Evolutionary conservation across 257 asterid species (phyloP).

Genomic region (Lycium ferocissimum): DNA sequence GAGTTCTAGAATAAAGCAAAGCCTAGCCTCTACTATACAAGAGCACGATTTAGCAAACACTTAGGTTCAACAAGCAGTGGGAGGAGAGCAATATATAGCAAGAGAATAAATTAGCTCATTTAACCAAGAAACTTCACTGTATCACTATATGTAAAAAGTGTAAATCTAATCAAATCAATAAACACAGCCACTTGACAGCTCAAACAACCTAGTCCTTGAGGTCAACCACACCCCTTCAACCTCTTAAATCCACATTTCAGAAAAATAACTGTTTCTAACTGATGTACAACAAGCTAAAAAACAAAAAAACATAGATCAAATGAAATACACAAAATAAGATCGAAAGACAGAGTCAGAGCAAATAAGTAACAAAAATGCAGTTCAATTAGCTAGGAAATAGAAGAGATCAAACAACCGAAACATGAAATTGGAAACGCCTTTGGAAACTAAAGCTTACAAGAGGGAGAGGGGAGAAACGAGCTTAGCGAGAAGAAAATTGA

Average conservation of each 20-base stretch:
- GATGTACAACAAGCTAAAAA: slow-evolving; percentile 9
- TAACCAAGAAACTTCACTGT: background rate
- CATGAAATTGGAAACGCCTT: slow-evolving; percentile 2
- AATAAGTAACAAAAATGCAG: background rate
- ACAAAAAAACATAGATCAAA: background rate
- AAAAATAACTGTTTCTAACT: background rate
- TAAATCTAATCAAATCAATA: background rate
- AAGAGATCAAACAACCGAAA: slow-evolving; percentile 34
- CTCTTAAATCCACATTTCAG: slow-evolving; percentile 13
- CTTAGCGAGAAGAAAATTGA: slow-evolving; percentile 23
- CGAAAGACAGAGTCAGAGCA: slow-evolving; percentile 6
- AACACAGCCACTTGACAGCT: background rate
- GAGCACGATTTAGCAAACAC: background rate
- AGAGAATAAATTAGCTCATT: background rate
- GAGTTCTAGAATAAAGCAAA: background rate
- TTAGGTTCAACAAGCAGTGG: background rate
- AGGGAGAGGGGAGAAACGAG: slow-evolving; percentile 27
- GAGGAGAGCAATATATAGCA: background rate
- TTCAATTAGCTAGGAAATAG: slow-evolving; percentile 41
- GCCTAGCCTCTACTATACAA: background rate
- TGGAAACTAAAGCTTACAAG: slow-evolving; percentile 51
- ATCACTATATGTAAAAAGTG: background rate
- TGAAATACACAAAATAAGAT: slow-evolving; percentile 5
- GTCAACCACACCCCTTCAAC: background rate
- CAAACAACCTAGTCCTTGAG: background rate